phyloP scores from a whole-genome alignment of 2,329 filamentous ascomycete species.

The Sporothrix protearum region DNA sequence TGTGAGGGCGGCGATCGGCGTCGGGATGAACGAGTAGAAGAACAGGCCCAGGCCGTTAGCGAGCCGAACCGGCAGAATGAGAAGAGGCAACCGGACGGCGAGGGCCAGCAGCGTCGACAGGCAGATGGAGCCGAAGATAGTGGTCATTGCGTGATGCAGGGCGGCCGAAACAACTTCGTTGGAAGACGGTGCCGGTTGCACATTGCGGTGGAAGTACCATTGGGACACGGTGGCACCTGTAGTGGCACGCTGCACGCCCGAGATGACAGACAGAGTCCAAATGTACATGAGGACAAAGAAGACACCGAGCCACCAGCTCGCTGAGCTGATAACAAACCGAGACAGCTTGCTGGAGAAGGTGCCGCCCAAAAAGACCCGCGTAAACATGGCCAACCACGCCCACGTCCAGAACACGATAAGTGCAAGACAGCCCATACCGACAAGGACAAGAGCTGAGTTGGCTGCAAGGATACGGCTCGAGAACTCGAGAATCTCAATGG shows the following conservation, averaged over 20 bases:
- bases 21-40: slow-evolving; percentile 70
- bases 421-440: slow-evolving; percentile 75
- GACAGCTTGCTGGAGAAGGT: slow-evolving; percentile 64
- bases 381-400: slow-evolving; percentile 96
- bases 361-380: slow-evolving; percentile 88
- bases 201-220: slow-evolving; percentile 97
- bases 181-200: slow-evolving; percentile 71
- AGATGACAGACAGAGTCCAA: slow-evolving; percentile 86
- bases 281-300: slow-evolving; percentile 93
- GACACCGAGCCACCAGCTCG: slow-evolving; percentile 91
- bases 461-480: slow-evolving; percentile 81
- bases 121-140: slow-evolving; percentile 88
- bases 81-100: slow-evolving; percentile 75
- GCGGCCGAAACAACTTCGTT: slow-evolving; percentile 79
- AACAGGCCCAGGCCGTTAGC: slow-evolving; percentile 61
- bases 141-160: slow-evolving; percentile 74
- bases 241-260: slow-evolving; percentile 83
- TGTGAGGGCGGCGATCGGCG: slow-evolving; percentile 78
- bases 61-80: slow-evolving; percentile 72
- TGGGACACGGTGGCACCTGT: slow-evolving; percentile 95
- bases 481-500: slow-evolving; percentile 88
- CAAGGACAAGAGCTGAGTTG: slow-evolving; percentile 74
- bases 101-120: slow-evolving; percentile 79
- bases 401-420: slow-evolving; percentile 86
- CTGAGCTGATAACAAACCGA: slow-evolving; percentile 75